Percentiles rank a stretch among this genome's conserved stretches.
phyloP scores from a whole-genome alignment of 768 basidiomycete genomes.

The Boletus reticulatus region DNA sequence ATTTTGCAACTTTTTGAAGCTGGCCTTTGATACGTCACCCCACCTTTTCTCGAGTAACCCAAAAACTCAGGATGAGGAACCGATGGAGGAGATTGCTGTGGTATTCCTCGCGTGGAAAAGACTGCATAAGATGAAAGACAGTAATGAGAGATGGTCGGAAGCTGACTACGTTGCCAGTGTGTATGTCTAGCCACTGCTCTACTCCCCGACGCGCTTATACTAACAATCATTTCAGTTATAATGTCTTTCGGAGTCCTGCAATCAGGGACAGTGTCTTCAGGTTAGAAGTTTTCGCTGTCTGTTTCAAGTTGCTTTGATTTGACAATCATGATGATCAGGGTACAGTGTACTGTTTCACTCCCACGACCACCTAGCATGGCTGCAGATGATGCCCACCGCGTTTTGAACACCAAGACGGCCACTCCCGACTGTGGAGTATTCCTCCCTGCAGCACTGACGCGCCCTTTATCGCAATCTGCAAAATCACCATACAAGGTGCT shows the following conservation, averaged over 20 bases:
- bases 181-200: slow-evolving; percentile 32
- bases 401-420: slow-evolving; percentile 45
- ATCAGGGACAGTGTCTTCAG: slow-evolving; percentile 40
- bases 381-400: slow-evolving; percentile 31
- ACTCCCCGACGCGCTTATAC: background rate
- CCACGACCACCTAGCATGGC: slow-evolving; percentile 40
- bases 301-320: slow-evolving; percentile 1
- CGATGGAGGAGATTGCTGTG: slow-evolving; percentile 38
- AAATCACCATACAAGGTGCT: slow-evolving; percentile 49
- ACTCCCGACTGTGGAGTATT: slow-evolving; percentile 52
- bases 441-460: slow-evolving; percentile 38
- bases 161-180: slow-evolving; percentile 56
- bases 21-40: slow-evolving; percentile 36
- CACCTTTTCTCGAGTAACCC: slow-evolving; percentile 37
- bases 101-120: slow-evolving; percentile 47
- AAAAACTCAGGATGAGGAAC: slow-evolving; percentile 16
- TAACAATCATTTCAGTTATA: slow-evolving; percentile 37
- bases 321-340: slow-evolving; percentile 33
- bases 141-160: slow-evolving; percentile 49
- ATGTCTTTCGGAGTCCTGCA: slow-evolving; percentile 47
- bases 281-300: slow-evolving; percentile 27
- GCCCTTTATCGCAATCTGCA: slow-evolving; percentile 40
- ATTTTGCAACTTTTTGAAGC: slow-evolving; percentile 25
- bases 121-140: slow-evolving; percentile 41
- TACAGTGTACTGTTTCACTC: slow-evolving; percentile 47